These are phyloP conservation scores for Tolypocladium ovalisporum DNA, from an alignment of 2,329 filamentous ascomycete genomes.

Conservation along the genomic window DNA sequence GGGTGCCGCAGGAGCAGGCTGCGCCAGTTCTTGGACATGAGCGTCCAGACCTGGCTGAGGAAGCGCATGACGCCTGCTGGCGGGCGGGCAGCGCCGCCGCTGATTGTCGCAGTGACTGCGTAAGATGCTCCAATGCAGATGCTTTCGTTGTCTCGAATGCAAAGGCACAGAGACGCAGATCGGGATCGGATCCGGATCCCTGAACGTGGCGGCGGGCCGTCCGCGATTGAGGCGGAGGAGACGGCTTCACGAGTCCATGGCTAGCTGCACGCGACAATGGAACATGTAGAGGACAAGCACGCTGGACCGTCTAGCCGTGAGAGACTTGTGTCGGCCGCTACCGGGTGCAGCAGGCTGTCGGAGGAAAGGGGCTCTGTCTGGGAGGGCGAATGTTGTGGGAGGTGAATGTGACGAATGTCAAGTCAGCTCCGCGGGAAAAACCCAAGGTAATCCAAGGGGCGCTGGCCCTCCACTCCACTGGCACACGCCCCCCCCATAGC, in stretches of 20 bases:
- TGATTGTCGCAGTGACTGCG: background rate
- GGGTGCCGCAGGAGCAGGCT: slow-evolving; percentile 45
- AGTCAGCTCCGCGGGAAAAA: background rate
- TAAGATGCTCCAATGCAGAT: background rate
- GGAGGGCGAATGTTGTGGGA: background rate
- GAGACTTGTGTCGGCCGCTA: background rate
- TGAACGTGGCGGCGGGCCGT: background rate
- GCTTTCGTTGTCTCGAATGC: background rate
- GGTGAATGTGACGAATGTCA: background rate
- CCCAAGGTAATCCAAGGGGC: too few species aligned
- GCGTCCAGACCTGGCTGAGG: slow-evolving; percentile 46
- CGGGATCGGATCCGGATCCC: background rate
- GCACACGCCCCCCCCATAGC: too few species aligned
- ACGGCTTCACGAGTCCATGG: background rate
- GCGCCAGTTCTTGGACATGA: slow-evolving; percentile 51
- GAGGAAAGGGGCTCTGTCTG: too few species aligned
- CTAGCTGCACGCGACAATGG: background rate
- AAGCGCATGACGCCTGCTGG: slow-evolving; percentile 33
- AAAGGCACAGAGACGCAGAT: background rate
- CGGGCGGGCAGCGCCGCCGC: background rate
- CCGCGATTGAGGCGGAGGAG: background rate
- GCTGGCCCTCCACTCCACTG: too few species aligned
- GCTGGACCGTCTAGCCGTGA: background rate
- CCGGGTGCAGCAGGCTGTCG: background rate
- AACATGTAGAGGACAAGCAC: background rate